Percentiles rank a stretch among this genome's conserved stretches.
These are phyloP conservation scores for Eutypa lata DNA, from an alignment of 2,329 filamentous ascomycete species.

Conservation along the genomic window DNA sequence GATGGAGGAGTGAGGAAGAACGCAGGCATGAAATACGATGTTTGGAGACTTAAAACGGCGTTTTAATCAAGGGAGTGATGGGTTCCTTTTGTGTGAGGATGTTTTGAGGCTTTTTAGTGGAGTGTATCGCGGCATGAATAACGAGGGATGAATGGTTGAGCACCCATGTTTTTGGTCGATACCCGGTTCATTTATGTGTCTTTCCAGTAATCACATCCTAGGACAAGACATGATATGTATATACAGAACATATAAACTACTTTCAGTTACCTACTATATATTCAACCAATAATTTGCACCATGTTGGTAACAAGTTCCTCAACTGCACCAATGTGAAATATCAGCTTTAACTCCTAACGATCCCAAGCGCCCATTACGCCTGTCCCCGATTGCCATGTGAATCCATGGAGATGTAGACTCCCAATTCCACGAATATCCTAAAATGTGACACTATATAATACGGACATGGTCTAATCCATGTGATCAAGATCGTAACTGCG, in stretches of 20 bases:
- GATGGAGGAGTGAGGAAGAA: conserved; percentile 31
- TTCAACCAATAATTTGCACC: too few relatives aligned
- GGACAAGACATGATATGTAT: conserved; percentile 2
- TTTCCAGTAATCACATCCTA: neutral
- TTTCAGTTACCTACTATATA: too few relatives aligned
- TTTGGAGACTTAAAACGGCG: neutral
- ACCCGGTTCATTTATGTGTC: neutral
- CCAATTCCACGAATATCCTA: too few relatives aligned
- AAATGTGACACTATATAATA: neutral
- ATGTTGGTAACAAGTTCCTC: too few relatives aligned
- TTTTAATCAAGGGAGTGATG: neutral
- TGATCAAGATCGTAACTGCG: too few relatives aligned
- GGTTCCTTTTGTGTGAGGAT: too few relatives aligned
- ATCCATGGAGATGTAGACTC: too few relatives aligned
- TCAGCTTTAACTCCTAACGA: neutral
- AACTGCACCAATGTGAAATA: too few relatives aligned
- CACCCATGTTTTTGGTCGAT: neutral
- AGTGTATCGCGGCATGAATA: too few relatives aligned
- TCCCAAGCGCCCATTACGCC: conserved; percentile 11
- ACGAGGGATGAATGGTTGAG: neutral
- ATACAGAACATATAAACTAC: neutral
- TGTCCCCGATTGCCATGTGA: neutral
- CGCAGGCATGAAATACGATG: too few relatives aligned
- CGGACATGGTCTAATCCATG: too few relatives aligned
- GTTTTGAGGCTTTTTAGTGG: too few relatives aligned